Base-by-base conservation (phyloP, 768 basidiomycete species). In the Baorangia bicolor region DNA sequence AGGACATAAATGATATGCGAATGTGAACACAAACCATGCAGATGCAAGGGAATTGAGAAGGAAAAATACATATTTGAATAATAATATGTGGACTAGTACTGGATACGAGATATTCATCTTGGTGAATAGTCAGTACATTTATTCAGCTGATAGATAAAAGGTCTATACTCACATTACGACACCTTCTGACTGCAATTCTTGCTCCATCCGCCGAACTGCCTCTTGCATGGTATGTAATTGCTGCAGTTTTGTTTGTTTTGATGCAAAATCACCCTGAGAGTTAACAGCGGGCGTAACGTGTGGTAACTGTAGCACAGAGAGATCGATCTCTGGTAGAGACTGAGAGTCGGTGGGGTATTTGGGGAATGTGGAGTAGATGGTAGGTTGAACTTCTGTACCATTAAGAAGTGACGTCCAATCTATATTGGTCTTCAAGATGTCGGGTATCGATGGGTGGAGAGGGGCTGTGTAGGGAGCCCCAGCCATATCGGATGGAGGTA, bases 151-250 rank as follows among this genome's bases (percentile, higher is more conserved):
- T 18, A 23, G 28, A 31, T 10, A n/a, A 28, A 23, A 0, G 1
- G 2, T 30, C 21, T n/a, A 8, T 10, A 12, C 57, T 64, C 53
- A 63, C 53, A 47, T 25, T 21, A 54, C 35, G 20, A 68, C 16
- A 33, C 64, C 59, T 38, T 69, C 64, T 12, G 53, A 64, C 2
- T 59, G 53, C 25, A 77, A 57, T 47, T 76, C 75, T 9, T 61
- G 55, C 16, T 75, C 71, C 42, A 77, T 64, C 56, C 53, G 66
- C n/a, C 67, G 61, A 6, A 72, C 63, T 8, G 62, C 71, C 35
- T 75, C 72, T 55, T 73, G 71, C 64, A 77, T 69, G 25, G 58
- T 62, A 18, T 64, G 64, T 5, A 53, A 51, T 48, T 50, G 69
- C n/a, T 53, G 40, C 11, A 69, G 30, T 31, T 65, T 69, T 25